phyloP scores from a whole-genome alignment of 306 rosid genomes.

The Prunus mira region DNA sequence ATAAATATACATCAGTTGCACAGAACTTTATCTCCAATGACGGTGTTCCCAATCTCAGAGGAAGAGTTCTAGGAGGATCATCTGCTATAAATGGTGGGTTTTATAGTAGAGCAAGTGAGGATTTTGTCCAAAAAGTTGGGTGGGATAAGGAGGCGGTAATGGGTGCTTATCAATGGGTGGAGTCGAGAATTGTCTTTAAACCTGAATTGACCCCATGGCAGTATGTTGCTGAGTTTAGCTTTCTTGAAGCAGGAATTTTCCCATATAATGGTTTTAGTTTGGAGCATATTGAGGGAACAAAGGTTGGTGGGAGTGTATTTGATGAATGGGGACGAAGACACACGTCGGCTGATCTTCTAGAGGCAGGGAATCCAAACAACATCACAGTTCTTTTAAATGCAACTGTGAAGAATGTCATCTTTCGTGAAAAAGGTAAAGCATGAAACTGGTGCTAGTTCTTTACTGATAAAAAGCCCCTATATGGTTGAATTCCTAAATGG shows the following conservation, averaged over 20 bases:
- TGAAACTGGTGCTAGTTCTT: neutral
- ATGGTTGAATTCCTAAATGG: neutral
- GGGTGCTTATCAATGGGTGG: constrained; percentile 69
- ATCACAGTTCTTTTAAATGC: constrained; percentile 65
- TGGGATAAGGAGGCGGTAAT: constrained; percentile 55
- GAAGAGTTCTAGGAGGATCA: constrained; percentile 83
- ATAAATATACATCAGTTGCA: constrained; percentile 55
- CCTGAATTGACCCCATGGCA: constrained; percentile 63
- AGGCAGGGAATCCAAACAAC: constrained; percentile 46
- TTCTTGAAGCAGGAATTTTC: constrained; percentile 67
- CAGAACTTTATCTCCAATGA: constrained; percentile 62
- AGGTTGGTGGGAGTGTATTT: constrained; percentile 63
- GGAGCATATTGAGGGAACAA: constrained; percentile 70
- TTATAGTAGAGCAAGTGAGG: constrained; percentile 72
- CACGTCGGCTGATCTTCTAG: constrained; percentile 64
- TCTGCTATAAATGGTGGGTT: constrained; percentile 73
- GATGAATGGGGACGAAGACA: constrained; percentile 59
- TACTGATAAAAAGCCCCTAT: neutral
- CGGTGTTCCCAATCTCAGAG: constrained; percentile 56
- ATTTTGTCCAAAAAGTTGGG: constrained; percentile 47
- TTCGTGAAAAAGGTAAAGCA: constrained; percentile 46
- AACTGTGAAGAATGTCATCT: constrained; percentile 62
- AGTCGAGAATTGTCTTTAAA: constrained; percentile 54
- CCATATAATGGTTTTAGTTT: constrained; percentile 72
- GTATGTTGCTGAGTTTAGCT: constrained; percentile 60